Evolutionary conservation across 371 early-diverging fungal species (phyloP).

Genomic region (Zychaea mexicana): DNA sequence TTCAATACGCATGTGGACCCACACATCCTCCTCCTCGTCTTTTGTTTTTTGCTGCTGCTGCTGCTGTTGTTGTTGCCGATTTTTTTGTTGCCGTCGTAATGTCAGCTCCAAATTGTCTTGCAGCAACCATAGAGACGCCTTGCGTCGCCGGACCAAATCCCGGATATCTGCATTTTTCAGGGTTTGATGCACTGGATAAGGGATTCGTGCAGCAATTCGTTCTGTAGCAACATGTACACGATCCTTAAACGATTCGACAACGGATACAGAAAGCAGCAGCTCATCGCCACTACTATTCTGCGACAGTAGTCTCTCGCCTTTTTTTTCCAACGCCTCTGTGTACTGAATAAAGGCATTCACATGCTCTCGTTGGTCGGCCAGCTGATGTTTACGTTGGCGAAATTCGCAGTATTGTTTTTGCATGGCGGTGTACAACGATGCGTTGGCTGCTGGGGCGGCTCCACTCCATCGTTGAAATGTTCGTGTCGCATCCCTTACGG

Average conservation of each 20-base stretch:
- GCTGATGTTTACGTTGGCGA: background rate
- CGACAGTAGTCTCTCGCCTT: background rate
- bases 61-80: background rate
- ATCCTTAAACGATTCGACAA: background rate
- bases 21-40: background rate
- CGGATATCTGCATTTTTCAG: background rate
- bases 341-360: conserved; percentile 1
- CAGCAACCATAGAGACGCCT: background rate
- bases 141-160: background rate
- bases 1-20: background rate
- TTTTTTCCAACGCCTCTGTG: background rate
- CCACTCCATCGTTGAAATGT: background rate
- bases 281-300: background rate
- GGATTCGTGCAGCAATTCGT: conserved; percentile 2
- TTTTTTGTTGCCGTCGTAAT: background rate
- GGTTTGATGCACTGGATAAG: conserved; percentile 1
- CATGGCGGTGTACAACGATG: background rate
- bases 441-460: background rate
- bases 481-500: background rate
- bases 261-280: background rate
- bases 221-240: background rate
- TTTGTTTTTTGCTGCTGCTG: background rate
- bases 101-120: background rate
- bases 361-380: background rate
- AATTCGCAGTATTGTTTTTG: conserved; percentile 7